Conservation (phyloP, 2,329 filamentous ascomycete genomes). For the Fusarium sp. region DNA sequence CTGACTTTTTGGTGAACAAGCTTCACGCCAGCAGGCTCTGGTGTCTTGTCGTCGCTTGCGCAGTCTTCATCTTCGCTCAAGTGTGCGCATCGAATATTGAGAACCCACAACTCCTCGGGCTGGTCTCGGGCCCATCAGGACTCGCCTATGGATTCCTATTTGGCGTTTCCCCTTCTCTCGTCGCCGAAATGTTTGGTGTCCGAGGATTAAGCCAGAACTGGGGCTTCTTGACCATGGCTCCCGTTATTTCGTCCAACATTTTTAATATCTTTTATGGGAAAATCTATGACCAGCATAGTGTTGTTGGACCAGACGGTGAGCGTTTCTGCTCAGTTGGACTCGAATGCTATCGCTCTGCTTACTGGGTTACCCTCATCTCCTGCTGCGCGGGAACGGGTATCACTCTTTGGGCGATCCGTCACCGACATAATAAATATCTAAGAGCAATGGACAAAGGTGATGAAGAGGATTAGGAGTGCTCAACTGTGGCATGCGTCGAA, state of each 20-base stretch:
- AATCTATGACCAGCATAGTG: conserved; percentile 84
- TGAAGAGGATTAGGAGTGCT: conserved; percentile 49
- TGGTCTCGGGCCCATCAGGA: conserved; percentile 86
- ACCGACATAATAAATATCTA: conserved; percentile 59
- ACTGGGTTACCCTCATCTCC: conserved; percentile 79
- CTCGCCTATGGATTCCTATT: conserved; percentile 94
- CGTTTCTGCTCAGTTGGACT: conserved; percentile 81
- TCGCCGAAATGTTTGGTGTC: conserved; percentile 91
- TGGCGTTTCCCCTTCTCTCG: conserved; percentile 89
- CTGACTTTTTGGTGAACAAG: conserved; percentile 86
- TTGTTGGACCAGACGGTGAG: conserved; percentile 74
- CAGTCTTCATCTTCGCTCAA: conserved; percentile 84
- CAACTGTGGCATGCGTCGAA: not conserved
- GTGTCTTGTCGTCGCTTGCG: conserved; percentile 83
- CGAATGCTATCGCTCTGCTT: conserved; percentile 83
- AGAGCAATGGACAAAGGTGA: conserved; percentile 52
- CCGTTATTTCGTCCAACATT: conserved; percentile 86
- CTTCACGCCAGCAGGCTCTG: conserved; percentile 86
- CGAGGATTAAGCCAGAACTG: conserved; percentile 92
- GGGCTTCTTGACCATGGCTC: conserved; percentile 92
- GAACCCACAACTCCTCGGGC: conserved; percentile 79
- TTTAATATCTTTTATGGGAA: conserved; percentile 92
- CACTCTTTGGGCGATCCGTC: conserved; percentile 75
- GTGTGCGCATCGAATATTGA: conserved; percentile 77
- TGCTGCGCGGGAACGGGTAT: conserved; percentile 76